These are phyloP conservation scores for Aspergillus nidulans DNA, from an alignment of 495 filamentous ascomycete species.

Conservation along the genomic window DNA sequence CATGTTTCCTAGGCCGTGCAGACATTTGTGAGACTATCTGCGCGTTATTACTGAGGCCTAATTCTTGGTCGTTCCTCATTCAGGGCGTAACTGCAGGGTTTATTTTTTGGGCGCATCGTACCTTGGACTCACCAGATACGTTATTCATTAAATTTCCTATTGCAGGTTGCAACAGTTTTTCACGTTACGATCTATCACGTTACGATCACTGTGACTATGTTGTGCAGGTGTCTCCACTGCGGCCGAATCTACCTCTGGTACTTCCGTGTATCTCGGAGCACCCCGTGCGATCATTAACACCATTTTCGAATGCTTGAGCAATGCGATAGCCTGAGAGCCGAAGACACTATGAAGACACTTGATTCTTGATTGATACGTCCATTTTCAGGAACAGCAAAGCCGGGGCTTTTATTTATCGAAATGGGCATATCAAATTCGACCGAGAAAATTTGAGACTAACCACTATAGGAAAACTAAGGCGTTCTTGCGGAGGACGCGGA, in stretches of 20 bases:
- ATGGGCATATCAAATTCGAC: background rate
- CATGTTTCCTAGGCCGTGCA: slow-evolving; percentile 1
- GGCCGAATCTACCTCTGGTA: background rate
- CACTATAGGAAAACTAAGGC: background rate
- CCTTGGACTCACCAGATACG: background rate
- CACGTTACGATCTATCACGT: background rate
- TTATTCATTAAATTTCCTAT: background rate
- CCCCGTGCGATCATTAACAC: background rate
- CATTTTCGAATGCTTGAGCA: background rate
- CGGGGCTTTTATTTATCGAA: background rate
- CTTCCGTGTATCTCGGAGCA: background rate
- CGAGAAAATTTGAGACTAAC: background rate
- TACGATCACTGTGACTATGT: background rate
- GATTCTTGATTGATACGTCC: background rate
- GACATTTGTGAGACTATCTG: background rate
- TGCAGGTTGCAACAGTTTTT: background rate
- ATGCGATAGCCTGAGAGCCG: background rate
- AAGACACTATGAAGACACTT: background rate
- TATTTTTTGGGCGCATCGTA: background rate
- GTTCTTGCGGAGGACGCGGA: background rate
- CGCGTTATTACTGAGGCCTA: background rate
- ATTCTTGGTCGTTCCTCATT: background rate
- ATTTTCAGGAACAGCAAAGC: background rate
- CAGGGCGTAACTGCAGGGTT: background rate
- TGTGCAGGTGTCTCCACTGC: background rate